A percentile compares a stretch with the other conserved stretches of the same genome.
Conservation (phyloP, 1,284 basidiomycete species). For the Moesziomyces antarcticus region DNA sequence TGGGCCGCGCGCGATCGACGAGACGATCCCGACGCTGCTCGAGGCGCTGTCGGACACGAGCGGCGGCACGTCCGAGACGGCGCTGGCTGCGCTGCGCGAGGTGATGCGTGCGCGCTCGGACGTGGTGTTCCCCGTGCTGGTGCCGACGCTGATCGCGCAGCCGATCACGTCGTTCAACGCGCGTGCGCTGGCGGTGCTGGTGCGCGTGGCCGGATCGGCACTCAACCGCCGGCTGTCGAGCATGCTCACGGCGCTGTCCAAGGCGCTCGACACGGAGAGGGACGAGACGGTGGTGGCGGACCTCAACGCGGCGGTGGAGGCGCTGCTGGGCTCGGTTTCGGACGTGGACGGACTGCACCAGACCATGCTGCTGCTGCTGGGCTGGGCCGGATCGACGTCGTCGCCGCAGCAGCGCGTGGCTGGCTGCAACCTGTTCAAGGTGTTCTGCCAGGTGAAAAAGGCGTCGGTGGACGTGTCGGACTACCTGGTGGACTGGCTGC, state of each 20-base stretch:
- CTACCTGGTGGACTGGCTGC: conserved; percentile 93
- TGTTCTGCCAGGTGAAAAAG: conserved; percentile 59
- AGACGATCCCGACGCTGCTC: conserved; percentile 93
- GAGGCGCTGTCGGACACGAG: conserved; percentile 76
- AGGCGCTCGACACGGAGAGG: conserved; percentile 54
- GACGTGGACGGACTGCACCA: conserved; percentile 64
- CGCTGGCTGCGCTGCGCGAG: conserved; percentile 86
- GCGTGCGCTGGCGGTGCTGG: conserved; percentile 87
- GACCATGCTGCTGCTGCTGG: conserved; percentile 64
- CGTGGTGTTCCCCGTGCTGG: conserved; percentile 97
- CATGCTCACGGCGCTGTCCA: conserved; percentile 63
- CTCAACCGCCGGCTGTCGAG: conserved; percentile 73
- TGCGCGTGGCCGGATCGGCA: conserved; percentile 90
- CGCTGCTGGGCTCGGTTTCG: conserved; percentile 54
- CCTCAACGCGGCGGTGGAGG: conserved; percentile 48
- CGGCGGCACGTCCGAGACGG: conserved; percentile 88
- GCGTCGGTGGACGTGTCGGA: conserved; percentile 52
- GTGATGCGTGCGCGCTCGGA: conserved; percentile 71
- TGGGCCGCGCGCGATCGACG: conserved; percentile 90
- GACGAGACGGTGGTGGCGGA: conserved; percentile 47
- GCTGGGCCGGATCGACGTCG: conserved; percentile 59
- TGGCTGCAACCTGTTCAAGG: conserved; percentile 57
- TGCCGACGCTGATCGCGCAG: conserved; percentile 87
- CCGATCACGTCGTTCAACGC: conserved; percentile 97
- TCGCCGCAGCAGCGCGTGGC: conserved; percentile 50